These are phyloP conservation scores for Akanthomyces lecanii DNA, from an alignment of 2,329 filamentous ascomycete genomes.

Conservation along the genomic window DNA sequence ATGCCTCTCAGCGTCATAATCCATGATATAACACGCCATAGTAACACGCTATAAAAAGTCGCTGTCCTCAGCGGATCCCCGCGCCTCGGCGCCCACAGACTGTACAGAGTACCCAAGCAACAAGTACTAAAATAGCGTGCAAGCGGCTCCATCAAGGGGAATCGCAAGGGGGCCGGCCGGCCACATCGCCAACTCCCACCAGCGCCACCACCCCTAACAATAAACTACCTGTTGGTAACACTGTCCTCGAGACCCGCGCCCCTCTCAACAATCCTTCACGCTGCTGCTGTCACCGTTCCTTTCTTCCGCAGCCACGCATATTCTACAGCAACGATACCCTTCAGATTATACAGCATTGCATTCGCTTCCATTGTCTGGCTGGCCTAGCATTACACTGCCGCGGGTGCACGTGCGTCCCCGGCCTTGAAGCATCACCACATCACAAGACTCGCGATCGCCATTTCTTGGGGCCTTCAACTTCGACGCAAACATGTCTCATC, in stretches of 20 bases:
- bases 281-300: background rate
- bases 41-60: background rate
- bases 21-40: background rate
- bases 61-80: background rate
- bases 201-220: constrained; percentile 12
- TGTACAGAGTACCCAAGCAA: background rate
- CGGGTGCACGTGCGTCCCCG: constrained; percentile 12
- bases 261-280: constrained; percentile 8
- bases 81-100: background rate
- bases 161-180: constrained; percentile 13
- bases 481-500: constrained; percentile 21
- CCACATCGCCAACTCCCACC: constrained; percentile 15
- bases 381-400: constrained; percentile 9
- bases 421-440: constrained; percentile 3
- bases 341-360: constrained; percentile 14
- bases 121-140: background rate
- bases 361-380: constrained; percentile 8
- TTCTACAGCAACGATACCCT: constrained; percentile 13
- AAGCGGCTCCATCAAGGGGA: constrained; percentile 13
- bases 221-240: background rate
- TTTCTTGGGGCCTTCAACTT: background rate
- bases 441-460: constrained; percentile 1
- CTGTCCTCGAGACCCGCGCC: constrained; percentile 8
- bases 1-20: background rate
- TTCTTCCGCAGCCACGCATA: constrained; percentile 4